These are phyloP conservation scores for Starmerella stellata DNA, from an alignment of 805 yeast species.

Conservation along the genomic window DNA sequence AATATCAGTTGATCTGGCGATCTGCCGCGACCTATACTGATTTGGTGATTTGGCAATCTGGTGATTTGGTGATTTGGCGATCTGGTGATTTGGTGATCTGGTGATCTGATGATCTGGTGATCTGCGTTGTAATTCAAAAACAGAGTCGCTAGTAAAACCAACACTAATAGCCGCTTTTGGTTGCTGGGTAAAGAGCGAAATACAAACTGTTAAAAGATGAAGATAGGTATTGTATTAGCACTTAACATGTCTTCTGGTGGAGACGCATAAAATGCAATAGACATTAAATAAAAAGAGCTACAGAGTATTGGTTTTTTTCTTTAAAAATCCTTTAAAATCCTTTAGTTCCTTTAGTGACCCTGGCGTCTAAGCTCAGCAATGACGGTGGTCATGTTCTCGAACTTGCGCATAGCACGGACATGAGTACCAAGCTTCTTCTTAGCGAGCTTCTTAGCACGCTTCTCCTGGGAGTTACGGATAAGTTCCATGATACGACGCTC, in stretches of 20 bases:
- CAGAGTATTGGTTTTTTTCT: neutral
- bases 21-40: too few species aligned
- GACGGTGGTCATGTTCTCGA: slow-evolving; percentile 92
- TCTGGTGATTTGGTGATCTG: too few species aligned
- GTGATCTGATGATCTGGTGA: too few species aligned
- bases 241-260: neutral
- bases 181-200: too few species aligned
- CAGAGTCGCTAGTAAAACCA: too few species aligned
- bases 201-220: too few species aligned
- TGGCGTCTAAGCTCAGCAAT: slow-evolving; percentile 78
- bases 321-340: neutral
- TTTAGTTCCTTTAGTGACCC: slow-evolving; percentile 17
- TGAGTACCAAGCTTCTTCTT: slow-evolving; percentile 98
- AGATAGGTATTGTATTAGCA: too few species aligned
- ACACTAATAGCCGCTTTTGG: too few species aligned
- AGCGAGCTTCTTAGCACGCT: slow-evolving; percentile 99
- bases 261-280: slow-evolving; percentile 1
- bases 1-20: too few species aligned
- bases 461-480: slow-evolving; percentile 99
- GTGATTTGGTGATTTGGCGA: too few species aligned
- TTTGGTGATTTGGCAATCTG: too few species aligned
- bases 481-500: slow-evolving; percentile 99
- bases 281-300: neutral
- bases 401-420: slow-evolving; percentile 98
- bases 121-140: too few species aligned